phyloP scores from a whole-genome alignment of 2,329 filamentous ascomycete species.

The Leptographium wingfieldii region DNA sequence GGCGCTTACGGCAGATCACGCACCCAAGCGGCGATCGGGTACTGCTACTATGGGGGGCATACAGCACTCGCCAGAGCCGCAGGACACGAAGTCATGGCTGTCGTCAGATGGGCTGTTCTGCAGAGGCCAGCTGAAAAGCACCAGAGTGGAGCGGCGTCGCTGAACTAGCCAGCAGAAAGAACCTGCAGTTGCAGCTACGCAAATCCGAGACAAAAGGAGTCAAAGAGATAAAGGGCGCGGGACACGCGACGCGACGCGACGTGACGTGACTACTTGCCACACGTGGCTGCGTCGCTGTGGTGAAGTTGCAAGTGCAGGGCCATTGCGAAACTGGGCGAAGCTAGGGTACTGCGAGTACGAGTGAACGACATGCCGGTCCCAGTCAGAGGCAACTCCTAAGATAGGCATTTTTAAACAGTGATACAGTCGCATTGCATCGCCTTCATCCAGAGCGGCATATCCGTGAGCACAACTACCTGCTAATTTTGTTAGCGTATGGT shows the following conservation, averaged over 20 bases:
- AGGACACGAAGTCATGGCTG: neutral
- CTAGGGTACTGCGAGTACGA: neutral
- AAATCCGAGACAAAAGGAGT: neutral
- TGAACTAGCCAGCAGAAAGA: neutral
- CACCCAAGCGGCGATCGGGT: neutral
- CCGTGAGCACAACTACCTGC: too few species aligned
- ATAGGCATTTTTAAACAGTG: too few species aligned
- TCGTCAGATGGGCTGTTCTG: neutral
- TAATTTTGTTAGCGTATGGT: neutral
- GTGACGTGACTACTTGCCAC: conserved; percentile 1
- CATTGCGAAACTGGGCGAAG: neutral
- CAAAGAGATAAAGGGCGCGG: neutral
- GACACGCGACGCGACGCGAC: conserved; percentile 10
- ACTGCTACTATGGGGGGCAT: neutral
- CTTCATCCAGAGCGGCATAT: neutral
- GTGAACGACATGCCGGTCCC: neutral
- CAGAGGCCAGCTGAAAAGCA: neutral
- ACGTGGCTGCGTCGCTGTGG: neutral
- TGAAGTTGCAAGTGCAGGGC: neutral
- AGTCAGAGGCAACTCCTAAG: neutral
- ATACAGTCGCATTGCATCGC: neutral
- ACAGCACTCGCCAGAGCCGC: too few species aligned
- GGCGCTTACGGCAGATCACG: conserved; percentile 8
- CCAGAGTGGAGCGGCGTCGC: neutral
- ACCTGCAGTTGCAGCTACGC: neutral